These are phyloP conservation scores for Neofusicoccum umdonicola DNA, from an alignment of 2,329 filamentous ascomycete genomes.

Conservation along the genomic window DNA sequence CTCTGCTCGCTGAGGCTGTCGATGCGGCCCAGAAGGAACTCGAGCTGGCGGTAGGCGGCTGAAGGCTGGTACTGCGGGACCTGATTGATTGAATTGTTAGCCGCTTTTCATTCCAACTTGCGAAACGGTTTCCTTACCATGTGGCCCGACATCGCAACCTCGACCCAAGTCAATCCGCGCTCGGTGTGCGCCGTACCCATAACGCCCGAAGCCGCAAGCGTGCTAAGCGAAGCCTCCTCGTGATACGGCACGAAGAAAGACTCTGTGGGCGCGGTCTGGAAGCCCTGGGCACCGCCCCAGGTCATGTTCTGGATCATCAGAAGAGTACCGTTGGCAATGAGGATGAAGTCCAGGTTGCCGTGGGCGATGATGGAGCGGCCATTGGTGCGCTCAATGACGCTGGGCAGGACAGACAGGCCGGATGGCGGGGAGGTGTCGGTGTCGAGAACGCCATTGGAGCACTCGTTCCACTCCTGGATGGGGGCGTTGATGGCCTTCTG, in stretches of 20 bases:
- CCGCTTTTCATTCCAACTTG: too few relatives aligned
- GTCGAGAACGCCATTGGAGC: slow-evolving; percentile 48
- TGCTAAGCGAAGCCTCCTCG: slow-evolving; percentile 29
- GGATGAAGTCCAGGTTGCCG: slow-evolving; percentile 66
- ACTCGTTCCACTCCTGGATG: slow-evolving; percentile 56
- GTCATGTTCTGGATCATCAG: slow-evolving; percentile 79
- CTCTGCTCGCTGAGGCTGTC: slow-evolving; percentile 48
- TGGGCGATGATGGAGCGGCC: slow-evolving; percentile 69
- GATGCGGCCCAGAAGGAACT: slow-evolving; percentile 72
- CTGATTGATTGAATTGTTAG: neutral
- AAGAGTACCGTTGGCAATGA: slow-evolving; percentile 67
- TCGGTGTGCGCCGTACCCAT: slow-evolving; percentile 71
- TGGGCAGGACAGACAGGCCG: slow-evolving; percentile 59
- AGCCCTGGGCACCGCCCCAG: slow-evolving; percentile 69
- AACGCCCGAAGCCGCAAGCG: slow-evolving; percentile 62
- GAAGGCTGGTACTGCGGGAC: slow-evolving; percentile 63
- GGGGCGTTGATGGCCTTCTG: slow-evolving; percentile 62
- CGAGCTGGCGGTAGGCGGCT: slow-evolving; percentile 68
- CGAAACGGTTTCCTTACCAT: slow-evolving; percentile 48
- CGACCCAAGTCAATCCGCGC: slow-evolving; percentile 70
- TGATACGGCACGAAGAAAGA: slow-evolving; percentile 70
- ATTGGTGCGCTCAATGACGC: slow-evolving; percentile 70
- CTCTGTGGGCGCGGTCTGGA: slow-evolving; percentile 58
- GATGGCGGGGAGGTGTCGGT: slow-evolving; percentile 56
- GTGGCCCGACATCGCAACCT: slow-evolving; percentile 64